A percentile compares a stretch with the other conserved stretches of the same genome.
Evolutionary conservation across 208 protist genomes (phyloP).

Genomic region (Acanthamoeba culbertsoni): DNA sequence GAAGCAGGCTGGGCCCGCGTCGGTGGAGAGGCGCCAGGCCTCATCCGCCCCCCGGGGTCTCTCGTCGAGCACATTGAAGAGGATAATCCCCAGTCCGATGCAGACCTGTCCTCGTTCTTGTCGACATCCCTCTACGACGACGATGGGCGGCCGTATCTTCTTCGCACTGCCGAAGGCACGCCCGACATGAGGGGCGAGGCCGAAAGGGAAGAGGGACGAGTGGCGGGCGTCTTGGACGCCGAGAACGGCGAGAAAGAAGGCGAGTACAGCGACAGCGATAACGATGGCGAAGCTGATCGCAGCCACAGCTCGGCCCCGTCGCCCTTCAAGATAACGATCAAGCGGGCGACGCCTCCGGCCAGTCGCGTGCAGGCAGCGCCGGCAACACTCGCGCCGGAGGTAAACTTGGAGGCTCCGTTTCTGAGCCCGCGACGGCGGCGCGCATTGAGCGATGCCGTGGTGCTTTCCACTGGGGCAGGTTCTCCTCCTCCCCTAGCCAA

Average conservation of each 20-base stretch:
- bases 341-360: not conserved
- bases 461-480: no score
- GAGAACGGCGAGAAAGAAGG: not conserved
- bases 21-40: no score
- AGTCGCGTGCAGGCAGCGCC: not conserved
- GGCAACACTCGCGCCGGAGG: not conserved
- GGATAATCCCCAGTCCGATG: no score
- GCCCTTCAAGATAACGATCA: not conserved
- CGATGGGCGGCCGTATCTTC: no score
- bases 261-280: not conserved
- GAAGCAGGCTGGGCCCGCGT: no score
- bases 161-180: not conserved
- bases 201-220: no score
- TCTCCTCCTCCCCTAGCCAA: not conserved
- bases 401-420: not conserved
- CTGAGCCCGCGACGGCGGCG: not conserved
- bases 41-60: no score
- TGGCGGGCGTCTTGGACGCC: not conserved
- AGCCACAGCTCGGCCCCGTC: not conserved
- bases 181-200: not conserved
- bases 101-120: no score
- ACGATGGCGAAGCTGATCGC: not conserved
- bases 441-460: not conserved
- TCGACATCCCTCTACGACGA: not conserved
- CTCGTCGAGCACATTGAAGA: no score